These are phyloP conservation scores for Bjerkandera adusta DNA, from an alignment of 1,284 basidiomycete species.

Conservation along the genomic window DNA sequence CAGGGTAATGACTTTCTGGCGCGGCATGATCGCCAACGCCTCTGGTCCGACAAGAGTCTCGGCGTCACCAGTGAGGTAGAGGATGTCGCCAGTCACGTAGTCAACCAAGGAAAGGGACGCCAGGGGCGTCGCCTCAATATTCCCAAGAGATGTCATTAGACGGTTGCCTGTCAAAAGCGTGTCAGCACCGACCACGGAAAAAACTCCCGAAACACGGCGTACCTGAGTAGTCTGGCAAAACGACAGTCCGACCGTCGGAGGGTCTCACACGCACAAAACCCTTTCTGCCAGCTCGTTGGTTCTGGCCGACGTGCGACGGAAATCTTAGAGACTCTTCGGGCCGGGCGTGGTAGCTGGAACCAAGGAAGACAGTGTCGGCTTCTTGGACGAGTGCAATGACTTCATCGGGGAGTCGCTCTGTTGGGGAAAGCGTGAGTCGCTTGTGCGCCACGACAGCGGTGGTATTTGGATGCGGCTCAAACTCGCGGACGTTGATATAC, in stretches of 20 bases:
- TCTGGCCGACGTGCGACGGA: slow-evolving; percentile 62
- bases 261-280: slow-evolving; percentile 59
- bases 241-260: slow-evolving; percentile 50
- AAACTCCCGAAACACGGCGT: slow-evolving; percentile 13
- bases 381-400: slow-evolving; percentile 45
- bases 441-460: slow-evolving; percentile 37
- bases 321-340: slow-evolving; percentile 33
- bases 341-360: slow-evolving; percentile 45
- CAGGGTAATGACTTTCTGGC: slow-evolving; percentile 49
- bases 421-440: slow-evolving; percentile 29
- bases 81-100: slow-evolving; percentile 52
- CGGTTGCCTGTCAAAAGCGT: slow-evolving; percentile 46
- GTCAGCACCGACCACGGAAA: not conserved
- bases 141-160: slow-evolving; percentile 59
- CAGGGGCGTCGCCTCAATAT: slow-evolving; percentile 54
- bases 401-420: slow-evolving; percentile 46
- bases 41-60: slow-evolving; percentile 45
- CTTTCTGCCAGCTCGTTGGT: slow-evolving; percentile 58
- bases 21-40: slow-evolving; percentile 53
- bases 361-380: slow-evolving; percentile 56
- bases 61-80: slow-evolving; percentile 62
- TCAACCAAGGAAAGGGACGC: slow-evolving; percentile 56
- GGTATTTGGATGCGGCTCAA: slow-evolving; percentile 39
- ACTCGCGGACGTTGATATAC: slow-evolving; percentile 57
- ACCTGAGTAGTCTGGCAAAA: slow-evolving; percentile 65